These are phyloP conservation scores for Hyphodiscus hymeniophilus DNA, from an alignment of 495 filamentous ascomycete genomes.

Conservation along the genomic window DNA sequence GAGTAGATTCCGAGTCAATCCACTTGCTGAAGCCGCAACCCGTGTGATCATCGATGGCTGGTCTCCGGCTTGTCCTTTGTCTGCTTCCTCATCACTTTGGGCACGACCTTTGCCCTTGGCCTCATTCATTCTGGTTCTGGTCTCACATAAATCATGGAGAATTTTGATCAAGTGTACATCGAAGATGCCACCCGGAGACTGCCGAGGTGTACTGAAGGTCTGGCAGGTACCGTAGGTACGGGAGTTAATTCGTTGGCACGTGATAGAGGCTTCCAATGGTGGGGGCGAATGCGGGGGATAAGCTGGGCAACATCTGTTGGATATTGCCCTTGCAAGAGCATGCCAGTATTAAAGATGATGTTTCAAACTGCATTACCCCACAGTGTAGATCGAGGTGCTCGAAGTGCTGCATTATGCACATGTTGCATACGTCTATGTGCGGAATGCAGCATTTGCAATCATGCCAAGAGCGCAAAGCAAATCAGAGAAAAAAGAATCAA, in stretches of 20 bases:
- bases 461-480: neutral
- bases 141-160: neutral
- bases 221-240: too few species aligned
- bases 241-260: neutral
- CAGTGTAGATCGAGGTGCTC: too few species aligned
- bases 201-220: too few species aligned
- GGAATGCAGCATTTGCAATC: neutral
- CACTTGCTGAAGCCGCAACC: constrained; percentile 19
- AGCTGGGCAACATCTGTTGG: neutral
- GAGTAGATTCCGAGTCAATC: constrained; percentile 10
- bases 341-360: too few species aligned
- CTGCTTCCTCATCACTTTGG: neutral
- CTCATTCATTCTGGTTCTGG: constrained; percentile 2
- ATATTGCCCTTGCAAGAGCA: neutral
- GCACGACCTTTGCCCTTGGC: constrained; percentile 20
- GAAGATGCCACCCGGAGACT: too few species aligned
- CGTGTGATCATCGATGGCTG: constrained; percentile 16
- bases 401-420: neutral
- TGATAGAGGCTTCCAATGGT: too few species aligned
- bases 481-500: neutral
- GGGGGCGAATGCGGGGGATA: too few species aligned
- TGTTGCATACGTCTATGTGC: too few species aligned
- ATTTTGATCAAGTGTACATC: neutral
- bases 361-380: too few species aligned
- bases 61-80: neutral